Evolutionary conservation across 2,329 filamentous ascomycete genomes (phyloP).

Genomic region (Botrytis deweyae): DNA sequence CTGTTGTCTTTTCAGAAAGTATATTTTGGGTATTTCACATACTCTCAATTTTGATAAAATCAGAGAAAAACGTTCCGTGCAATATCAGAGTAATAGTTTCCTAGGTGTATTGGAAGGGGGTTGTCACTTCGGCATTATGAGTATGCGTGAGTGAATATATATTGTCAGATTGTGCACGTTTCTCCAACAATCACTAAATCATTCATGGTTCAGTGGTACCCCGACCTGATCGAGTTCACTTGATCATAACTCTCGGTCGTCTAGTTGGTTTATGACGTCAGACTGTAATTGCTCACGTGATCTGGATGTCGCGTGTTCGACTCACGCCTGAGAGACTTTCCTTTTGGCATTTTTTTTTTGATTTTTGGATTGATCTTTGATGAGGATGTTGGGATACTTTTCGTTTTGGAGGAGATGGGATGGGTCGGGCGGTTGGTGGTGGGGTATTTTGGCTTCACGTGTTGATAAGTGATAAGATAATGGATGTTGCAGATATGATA

Average conservation of each 20-base stretch:
- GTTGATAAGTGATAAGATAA: slow-evolving; percentile 3
- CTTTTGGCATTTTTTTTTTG: not conserved
- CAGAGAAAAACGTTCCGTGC: not conserved
- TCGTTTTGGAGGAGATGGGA: not conserved
- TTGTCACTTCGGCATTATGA: not conserved
- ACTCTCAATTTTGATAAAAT: not conserved
- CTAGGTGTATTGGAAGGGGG: not conserved
- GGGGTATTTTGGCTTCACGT: not conserved
- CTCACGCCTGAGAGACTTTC: slow-evolving; percentile 5
- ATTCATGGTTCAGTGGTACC: not conserved
- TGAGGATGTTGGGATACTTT: not conserved
- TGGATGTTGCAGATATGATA: not conserved
- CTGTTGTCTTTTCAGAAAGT: not conserved
- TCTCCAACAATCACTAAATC: not conserved
- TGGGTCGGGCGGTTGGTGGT: not conserved
- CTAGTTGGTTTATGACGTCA: slow-evolving; percentile 14
- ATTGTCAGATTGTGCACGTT: rapidly evolving
- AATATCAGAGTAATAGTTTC: not conserved
- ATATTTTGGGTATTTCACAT: not conserved
- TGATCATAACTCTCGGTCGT: slow-evolving; percentile 9
- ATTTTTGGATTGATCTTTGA: too few relatives aligned
- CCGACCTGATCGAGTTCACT: slow-evolving; percentile 14
- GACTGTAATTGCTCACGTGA: slow-evolving; percentile 11
- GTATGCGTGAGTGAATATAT: rapidly evolving
- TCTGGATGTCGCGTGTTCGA: slow-evolving; percentile 17